Evolutionary conservation across 495 filamentous ascomycete genomes (phyloP).

Genomic region (Lophiostoma macrostomum): DNA sequence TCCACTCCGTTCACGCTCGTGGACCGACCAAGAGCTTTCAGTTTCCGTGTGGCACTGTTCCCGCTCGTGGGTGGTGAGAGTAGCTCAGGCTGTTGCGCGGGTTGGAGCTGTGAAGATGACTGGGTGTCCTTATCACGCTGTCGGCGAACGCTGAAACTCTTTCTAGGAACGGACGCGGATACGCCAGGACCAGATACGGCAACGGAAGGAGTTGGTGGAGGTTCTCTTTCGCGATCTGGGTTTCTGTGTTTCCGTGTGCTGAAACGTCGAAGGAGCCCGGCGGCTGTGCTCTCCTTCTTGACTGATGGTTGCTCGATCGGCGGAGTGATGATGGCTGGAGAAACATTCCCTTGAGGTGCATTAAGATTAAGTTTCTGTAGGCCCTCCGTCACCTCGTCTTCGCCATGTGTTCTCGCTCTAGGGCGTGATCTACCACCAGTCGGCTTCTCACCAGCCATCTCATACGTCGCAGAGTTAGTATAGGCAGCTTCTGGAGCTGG

Average conservation of each 20-base stretch:
- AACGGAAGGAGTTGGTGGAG: constrained; percentile 64
- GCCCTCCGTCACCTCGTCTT: constrained; percentile 80
- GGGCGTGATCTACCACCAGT: constrained; percentile 76
- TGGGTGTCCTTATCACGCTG: constrained; percentile 60
- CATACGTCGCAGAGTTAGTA: constrained; percentile 78
- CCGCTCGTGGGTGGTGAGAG: constrained; percentile 65
- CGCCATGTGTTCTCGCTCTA: constrained; percentile 88
- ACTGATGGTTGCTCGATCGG: constrained; percentile 59
- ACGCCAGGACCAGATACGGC: constrained; percentile 73
- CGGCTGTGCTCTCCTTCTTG: constrained; percentile 85
- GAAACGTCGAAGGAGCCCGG: constrained; percentile 81
- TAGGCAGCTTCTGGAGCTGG: constrained; percentile 82
- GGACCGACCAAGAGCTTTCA: constrained; percentile 70
- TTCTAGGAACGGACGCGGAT: constrained; percentile 57
- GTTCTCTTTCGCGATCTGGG: constrained; percentile 54
- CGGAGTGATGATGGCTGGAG: constrained; percentile 54
- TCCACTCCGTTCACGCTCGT: constrained; percentile 86
- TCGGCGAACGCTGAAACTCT: constrained; percentile 79
- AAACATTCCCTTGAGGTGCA: constrained; percentile 50
- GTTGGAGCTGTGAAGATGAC: constrained; percentile 52
- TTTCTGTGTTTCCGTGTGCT: constrained; percentile 75
- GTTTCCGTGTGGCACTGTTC: constrained; percentile 55
- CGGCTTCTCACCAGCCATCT: constrained; percentile 76
- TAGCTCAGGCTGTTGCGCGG: constrained; percentile 67
- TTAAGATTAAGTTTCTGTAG: constrained; percentile 69